Percentiles rank a stretch among this genome's conserved stretches.
phyloP scores from a whole-genome alignment of 1,284 basidiomycete species.

The Leccinum griseonigrum region DNA sequence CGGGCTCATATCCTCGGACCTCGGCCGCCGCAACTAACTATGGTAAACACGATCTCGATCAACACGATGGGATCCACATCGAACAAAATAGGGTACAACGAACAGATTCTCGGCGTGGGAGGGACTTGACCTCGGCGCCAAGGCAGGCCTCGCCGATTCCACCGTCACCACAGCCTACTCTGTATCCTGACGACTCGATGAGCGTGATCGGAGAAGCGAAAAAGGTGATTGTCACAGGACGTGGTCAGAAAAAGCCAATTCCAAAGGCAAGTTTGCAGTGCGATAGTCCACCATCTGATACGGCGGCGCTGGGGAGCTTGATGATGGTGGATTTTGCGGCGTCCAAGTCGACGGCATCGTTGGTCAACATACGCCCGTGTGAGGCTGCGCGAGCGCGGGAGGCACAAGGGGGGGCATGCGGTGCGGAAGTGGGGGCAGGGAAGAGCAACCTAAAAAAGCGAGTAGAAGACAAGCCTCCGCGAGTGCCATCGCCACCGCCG shows the following conservation, averaged over 20 bases:
- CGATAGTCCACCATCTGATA: slow-evolving; percentile 39
- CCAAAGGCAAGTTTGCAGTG: slow-evolving; percentile 19
- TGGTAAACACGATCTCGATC: slow-evolving; percentile 33
- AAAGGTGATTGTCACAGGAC: slow-evolving; percentile 26
- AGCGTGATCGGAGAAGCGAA: slow-evolving; percentile 50
- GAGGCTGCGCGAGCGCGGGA: slow-evolving; percentile 25
- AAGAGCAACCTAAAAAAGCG: slow-evolving; percentile 31
- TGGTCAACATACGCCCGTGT: slow-evolving; percentile 32
- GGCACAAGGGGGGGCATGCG: slow-evolving; percentile 7
- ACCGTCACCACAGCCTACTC: slow-evolving; percentile 52
- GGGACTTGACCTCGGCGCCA: slow-evolving; percentile 52
- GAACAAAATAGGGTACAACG: slow-evolving; percentile 30
- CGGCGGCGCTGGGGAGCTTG: slow-evolving; percentile 51
- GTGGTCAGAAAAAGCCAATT: slow-evolving; percentile 35
- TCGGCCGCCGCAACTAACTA: slow-evolving; percentile 40
- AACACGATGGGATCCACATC: slow-evolving; percentile 31
- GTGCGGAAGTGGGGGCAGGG: slow-evolving; percentile 3
- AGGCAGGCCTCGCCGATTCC: slow-evolving; percentile 46
- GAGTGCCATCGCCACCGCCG: slow-evolving; percentile 73
- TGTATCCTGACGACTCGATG: slow-evolving; percentile 71
- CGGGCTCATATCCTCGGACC: slow-evolving; percentile 52
- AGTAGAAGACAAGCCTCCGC: slow-evolving; percentile 62
- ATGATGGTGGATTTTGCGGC: slow-evolving; percentile 56
- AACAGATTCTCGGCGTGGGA: slow-evolving; percentile 44
- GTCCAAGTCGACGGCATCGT: slow-evolving; percentile 34